Evolutionary conservation across 768 basidiomycete genomes (phyloP), one percentile per base, ranked within the genome.

Genomic region (Kwoniella sp.): DNA sequence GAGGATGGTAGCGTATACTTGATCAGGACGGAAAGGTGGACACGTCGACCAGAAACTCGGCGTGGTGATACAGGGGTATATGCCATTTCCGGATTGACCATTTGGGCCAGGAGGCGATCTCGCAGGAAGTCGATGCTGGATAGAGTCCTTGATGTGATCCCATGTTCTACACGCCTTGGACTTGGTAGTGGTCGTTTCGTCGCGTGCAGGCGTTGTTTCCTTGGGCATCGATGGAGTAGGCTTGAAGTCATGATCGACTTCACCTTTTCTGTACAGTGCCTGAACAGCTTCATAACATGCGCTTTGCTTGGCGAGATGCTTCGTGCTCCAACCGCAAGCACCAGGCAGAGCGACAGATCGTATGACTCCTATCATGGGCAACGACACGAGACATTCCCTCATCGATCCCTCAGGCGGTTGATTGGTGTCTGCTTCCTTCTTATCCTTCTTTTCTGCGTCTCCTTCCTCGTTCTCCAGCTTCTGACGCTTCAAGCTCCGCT

Each of bases 251-350:
- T 63, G 51, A 51, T 69, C 69, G 25, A 76, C 23, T 53, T 72
- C 66, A 3, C 72, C 72, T 26, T 38, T 45, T 8, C 57, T 38
- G 8, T 61, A 38, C 23, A 76, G 54, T 25, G 15, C 23, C 41
- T 65, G 62, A 58, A 67, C 64, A 13, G 63, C 54, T 53, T 68
- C 62, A 13, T 57, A 61, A 9, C 38, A 31, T 5, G 68, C 72
- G 23, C 61, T 65, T 38, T 61, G 52, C 55, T 72, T 76, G 2
- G 72, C 74, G 29, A 63, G 51, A 15, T 57, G 38, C 41, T 73
- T 73, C 0, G 62, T 56, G 11, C 34, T 22, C 41, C 65, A 69
- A 12, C 69, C 59, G 1, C 65, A 26, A 5, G 69, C 56, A 7
- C 38, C 11, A 15, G 57, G 25, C 25, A 47, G 28, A 52, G 30